Percentiles rank a stretch among this genome's conserved stretches.
These are phyloP conservation scores for Paracorniculantispora psalliotae DNA, from an alignment of 2,329 filamentous ascomycete species.

Conservation along the genomic window DNA sequence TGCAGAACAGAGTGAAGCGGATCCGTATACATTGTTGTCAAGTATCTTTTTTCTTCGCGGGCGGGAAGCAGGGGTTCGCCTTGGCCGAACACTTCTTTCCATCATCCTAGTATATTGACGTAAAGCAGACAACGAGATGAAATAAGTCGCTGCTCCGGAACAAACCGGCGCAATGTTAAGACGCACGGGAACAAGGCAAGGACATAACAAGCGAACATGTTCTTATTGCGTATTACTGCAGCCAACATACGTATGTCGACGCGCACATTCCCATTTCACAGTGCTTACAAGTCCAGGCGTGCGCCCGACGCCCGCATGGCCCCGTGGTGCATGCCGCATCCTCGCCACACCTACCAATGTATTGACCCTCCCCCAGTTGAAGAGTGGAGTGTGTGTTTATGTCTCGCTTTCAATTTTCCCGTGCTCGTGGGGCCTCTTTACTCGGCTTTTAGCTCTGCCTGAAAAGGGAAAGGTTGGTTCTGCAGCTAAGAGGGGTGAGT, in stretches of 20 bases:
- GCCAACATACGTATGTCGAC: slow-evolving; percentile 5
- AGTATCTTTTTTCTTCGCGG: not conserved
- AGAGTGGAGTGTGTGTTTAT: not conserved
- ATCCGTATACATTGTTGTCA: not conserved
- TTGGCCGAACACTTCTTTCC: not conserved
- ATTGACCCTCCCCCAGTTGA: not conserved
- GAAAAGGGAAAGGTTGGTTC: not conserved
- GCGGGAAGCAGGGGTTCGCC: not conserved
- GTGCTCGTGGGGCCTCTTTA: not conserved
- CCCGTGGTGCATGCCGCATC: not conserved
- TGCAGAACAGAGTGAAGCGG: not conserved
- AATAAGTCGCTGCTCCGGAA: not conserved
- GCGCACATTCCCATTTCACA: not conserved
- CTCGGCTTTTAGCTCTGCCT: not conserved
- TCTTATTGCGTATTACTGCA: not conserved
- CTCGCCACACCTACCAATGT: not conserved
- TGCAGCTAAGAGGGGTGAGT: not conserved
- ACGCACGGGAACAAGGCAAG: not conserved
- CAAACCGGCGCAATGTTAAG: slow-evolving; percentile 5
- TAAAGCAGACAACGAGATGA: not conserved
- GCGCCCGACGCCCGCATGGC: not conserved
- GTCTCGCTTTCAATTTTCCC: not conserved
- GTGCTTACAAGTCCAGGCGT: not conserved
- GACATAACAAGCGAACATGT: not conserved
- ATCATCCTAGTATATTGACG: not conserved